Conservation (phyloP, 805 yeast genomes). For the Middelhovenomyces tepae region DNA sequence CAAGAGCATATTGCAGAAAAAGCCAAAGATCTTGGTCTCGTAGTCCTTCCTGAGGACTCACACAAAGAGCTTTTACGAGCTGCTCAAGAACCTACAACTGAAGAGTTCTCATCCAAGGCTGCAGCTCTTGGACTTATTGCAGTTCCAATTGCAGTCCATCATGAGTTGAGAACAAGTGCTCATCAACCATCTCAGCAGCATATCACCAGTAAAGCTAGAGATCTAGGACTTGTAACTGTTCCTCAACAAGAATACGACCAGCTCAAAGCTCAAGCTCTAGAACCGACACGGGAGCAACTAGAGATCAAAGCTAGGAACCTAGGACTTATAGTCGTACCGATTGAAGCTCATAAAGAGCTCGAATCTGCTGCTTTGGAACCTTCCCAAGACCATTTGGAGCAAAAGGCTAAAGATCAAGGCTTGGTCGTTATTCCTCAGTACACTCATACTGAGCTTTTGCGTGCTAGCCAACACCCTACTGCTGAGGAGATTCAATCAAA, state of each 20-base stretch:
- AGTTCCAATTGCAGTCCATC: neutral
- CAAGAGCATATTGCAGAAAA: slow-evolving; percentile 1
- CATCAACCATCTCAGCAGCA: slow-evolving; percentile 4
- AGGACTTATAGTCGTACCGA: slow-evolving; percentile 23
- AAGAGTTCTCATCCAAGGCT: slow-evolving; percentile 16
- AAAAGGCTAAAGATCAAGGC: slow-evolving; percentile 19
- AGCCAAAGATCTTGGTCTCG: neutral
- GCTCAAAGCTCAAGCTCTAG: slow-evolving; percentile 12
- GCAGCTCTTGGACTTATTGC: slow-evolving; percentile 10
- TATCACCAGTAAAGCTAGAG: slow-evolving; percentile 12
- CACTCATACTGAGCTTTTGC: slow-evolving; percentile 11
- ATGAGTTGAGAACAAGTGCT: slow-evolving; percentile 17
- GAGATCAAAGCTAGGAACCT: neutral
- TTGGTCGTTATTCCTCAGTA: slow-evolving; percentile 19
- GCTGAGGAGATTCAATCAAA: slow-evolving; percentile 8
- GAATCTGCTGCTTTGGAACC: slow-evolving; percentile 9
- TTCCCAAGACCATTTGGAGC: slow-evolving; percentile 11
- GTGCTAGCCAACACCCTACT: slow-evolving; percentile 11
- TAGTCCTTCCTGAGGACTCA: neutral
- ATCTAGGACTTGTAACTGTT: slow-evolving; percentile 11
- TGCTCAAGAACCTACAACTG: slow-evolving; percentile 10
- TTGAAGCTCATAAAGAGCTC: slow-evolving; percentile 24
- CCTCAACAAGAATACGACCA: slow-evolving; percentile 10
- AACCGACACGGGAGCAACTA: slow-evolving; percentile 5
- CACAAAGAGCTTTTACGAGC: slow-evolving; percentile 5